Percentiles rank a stretch among this genome's conserved stretches.
These are phyloP conservation scores for Marsdenia floribunda DNA, from an alignment of 257 asterid species.

Conservation along the genomic window DNA sequence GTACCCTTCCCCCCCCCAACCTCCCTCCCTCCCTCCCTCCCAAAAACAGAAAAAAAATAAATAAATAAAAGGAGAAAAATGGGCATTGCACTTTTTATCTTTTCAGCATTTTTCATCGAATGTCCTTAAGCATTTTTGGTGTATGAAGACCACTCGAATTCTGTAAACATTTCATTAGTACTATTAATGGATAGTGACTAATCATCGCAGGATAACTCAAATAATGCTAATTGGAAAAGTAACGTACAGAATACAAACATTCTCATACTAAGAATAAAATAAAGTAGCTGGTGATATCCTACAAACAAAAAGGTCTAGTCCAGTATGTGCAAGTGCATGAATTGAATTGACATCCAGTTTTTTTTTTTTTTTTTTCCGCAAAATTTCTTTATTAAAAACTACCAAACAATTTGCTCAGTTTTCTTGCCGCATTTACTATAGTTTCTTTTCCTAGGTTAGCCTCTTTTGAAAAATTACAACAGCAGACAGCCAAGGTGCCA, in stretches of 20 bases:
- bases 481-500: background rate
- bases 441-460: background rate
- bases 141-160: too few relatives aligned
- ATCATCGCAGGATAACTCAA: background rate
- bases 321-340: background rate
- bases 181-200: background rate
- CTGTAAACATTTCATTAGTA: background rate
- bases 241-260: background rate
- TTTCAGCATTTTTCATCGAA: too few relatives aligned
- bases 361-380: background rate
- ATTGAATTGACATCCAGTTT: background rate
- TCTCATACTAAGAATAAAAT: background rate
- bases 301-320: background rate
- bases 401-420: background rate
- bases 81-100: too few relatives aligned
- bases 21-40: too few relatives aligned
- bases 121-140: too few relatives aligned
- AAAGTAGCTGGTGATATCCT: background rate
- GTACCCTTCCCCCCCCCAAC: background rate
- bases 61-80: too few relatives aligned
- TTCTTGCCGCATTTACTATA: background rate
- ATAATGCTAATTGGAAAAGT: background rate
- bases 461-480: slow-evolving; percentile 5
- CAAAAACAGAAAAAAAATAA: too few relatives aligned
- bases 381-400: background rate